Conservation (phyloP, 352 stramenopile species). For the Pythium pectinolyticum region DNA sequence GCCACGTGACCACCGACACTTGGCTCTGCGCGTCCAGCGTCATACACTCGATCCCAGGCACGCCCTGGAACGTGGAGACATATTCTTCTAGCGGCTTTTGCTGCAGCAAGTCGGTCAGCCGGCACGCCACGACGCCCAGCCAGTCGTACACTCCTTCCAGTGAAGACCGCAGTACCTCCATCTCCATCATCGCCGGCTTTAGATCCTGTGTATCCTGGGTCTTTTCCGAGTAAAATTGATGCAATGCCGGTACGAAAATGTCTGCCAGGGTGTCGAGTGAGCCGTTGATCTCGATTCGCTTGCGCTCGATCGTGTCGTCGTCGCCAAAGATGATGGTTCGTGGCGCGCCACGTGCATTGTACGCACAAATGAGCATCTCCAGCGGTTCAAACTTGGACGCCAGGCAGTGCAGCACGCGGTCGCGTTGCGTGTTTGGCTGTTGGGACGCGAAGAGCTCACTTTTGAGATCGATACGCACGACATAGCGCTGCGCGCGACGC, state of each 20-base stretch:
- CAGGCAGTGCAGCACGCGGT: slow-evolving; percentile 51
- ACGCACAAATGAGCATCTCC: slow-evolving; percentile 76
- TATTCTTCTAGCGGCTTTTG: slow-evolving; percentile 65
- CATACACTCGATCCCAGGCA: slow-evolving; percentile 40
- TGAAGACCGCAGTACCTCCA: slow-evolving; percentile 27
- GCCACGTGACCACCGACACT: slow-evolving; percentile 65
- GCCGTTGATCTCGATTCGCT: slow-evolving; percentile 63
- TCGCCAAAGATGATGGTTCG: slow-evolving; percentile 76
- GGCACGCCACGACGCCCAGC: slow-evolving; percentile 69
- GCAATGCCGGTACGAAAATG: slow-evolving; percentile 56
- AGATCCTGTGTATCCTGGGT: background rate
- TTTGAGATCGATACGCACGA: slow-evolving; percentile 64
- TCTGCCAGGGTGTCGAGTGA: slow-evolving; percentile 40
- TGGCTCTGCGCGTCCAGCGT: slow-evolving; percentile 36
- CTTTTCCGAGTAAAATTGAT: slow-evolving; percentile 40
- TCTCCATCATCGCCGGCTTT: slow-evolving; percentile 16
- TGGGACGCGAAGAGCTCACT: slow-evolving; percentile 29
- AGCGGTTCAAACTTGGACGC: slow-evolving; percentile 50
- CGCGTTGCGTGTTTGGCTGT: slow-evolving; percentile 10
- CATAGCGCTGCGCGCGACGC: slow-evolving; percentile 49
- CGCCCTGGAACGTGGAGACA: slow-evolving; percentile 68
- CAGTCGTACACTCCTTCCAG: slow-evolving; percentile 70
- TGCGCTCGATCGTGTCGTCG: slow-evolving; percentile 58
- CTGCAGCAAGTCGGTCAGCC: slow-evolving; percentile 55
- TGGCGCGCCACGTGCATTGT: slow-evolving; percentile 56